Percentiles rank a stretch among this genome's conserved stretches.
Evolutionary conservation across 2,329 filamentous ascomycete genomes (phyloP).

Genomic region (Arthroderma sp.): DNA sequence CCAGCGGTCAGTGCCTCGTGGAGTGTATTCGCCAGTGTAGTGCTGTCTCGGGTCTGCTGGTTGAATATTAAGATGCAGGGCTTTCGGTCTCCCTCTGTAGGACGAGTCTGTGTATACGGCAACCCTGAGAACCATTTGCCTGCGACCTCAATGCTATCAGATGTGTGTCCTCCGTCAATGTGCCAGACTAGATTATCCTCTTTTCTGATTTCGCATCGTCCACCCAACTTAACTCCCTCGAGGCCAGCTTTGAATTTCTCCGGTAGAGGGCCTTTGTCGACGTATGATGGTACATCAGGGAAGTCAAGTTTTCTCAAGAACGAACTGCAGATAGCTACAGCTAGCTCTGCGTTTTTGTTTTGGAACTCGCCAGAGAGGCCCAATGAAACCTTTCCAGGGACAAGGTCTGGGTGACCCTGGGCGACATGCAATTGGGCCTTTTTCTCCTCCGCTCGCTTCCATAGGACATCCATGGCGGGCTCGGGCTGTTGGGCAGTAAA

Average conservation of each 20-base stretch:
- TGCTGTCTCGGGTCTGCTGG: conserved; percentile 73
- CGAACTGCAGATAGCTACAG: conserved; percentile 39
- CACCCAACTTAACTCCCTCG: conserved; percentile 54
- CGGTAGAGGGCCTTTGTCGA: conserved; percentile 40
- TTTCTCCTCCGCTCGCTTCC: conserved; percentile 43
- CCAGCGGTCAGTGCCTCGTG: conserved; percentile 42
- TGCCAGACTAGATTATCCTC: conserved; percentile 56
- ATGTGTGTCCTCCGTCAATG: conserved; percentile 78
- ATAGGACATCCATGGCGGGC: conserved; percentile 44
- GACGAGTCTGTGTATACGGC: conserved; percentile 27
- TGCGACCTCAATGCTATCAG: conserved; percentile 66
- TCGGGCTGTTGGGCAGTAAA: conserved; percentile 51
- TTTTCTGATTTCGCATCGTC: conserved; percentile 60
- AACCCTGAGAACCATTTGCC: conserved; percentile 61
- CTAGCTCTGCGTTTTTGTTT: conserved; percentile 50
- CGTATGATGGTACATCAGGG: conserved; percentile 26
- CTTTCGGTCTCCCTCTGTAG: conserved; percentile 22
- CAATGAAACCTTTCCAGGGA: conserved; percentile 38
- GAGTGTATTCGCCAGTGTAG: conserved; percentile 51
- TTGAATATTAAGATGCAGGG: conserved; percentile 70
- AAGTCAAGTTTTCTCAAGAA: conserved; percentile 29
- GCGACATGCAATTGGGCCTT: conserved; percentile 39
- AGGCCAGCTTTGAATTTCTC: conserved; percentile 53
- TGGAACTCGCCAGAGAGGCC: conserved; percentile 53
- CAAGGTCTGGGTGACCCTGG: conserved; percentile 36